These are phyloP conservation scores for Arthrocladium fulminans DNA, from an alignment of 2,329 filamentous ascomycete genomes.

Conservation along the genomic window DNA sequence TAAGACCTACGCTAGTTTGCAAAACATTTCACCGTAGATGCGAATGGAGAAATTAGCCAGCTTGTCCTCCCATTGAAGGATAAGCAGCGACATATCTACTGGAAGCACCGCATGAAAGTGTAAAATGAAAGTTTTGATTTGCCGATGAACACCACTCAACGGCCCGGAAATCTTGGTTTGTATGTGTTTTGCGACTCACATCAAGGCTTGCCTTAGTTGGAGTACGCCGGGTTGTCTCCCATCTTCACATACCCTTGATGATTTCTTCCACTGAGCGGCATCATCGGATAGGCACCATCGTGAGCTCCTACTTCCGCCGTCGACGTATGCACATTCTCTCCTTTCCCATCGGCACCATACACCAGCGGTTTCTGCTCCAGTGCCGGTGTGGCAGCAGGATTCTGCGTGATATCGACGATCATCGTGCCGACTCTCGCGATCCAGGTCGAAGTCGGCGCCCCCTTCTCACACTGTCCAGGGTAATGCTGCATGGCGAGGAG, in stretches of 20 bases:
- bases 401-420: background rate
- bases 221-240: background rate
- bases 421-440: slow-evolving; percentile 13
- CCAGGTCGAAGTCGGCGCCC: slow-evolving; percentile 13
- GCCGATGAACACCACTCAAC: too few species aligned
- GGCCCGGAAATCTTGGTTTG: too few species aligned
- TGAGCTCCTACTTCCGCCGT: background rate
- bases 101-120: too few species aligned
- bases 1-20: too few species aligned
- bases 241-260: background rate
- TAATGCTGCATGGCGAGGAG: background rate
- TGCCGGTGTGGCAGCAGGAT: background rate
- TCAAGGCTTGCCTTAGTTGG: background rate
- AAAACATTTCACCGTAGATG: too few species aligned
- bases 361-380: background rate
- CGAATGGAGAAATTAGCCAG: too few species aligned
- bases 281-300: background rate
- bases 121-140: too few species aligned
- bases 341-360: background rate
- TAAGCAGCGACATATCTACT: too few species aligned
- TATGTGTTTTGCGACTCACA: too few species aligned
- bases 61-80: too few species aligned
- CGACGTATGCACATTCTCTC: background rate
- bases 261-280: background rate
- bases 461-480: slow-evolving; percentile 8